phyloP scores from a whole-genome alignment of 306 rosid genomes.

The Ceratonia siliqua region DNA sequence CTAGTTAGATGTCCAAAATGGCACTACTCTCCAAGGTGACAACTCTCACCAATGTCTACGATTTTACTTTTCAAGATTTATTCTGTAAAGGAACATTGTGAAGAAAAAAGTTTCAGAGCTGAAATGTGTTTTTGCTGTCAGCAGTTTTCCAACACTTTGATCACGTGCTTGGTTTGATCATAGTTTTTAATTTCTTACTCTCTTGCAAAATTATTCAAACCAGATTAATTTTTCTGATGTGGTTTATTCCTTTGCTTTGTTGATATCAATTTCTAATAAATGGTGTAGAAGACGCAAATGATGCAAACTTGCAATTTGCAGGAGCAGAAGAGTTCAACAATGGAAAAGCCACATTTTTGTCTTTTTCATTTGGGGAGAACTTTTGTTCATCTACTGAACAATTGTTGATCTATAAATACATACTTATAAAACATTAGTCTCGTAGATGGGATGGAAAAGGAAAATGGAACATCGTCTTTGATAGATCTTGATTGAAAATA shows the following conservation, averaged over 20 bases:
- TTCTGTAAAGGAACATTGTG: neutral
- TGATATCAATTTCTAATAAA: conserved; percentile 29
- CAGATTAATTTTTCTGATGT: neutral
- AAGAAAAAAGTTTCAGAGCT: neutral
- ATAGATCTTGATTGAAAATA: conserved; percentile 14
- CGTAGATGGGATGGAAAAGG: conserved; percentile 14
- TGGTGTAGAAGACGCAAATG: conserved; percentile 34
- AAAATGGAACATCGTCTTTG: conserved; percentile 20
- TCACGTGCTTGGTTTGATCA: conserved; percentile 23
- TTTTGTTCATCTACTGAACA: neutral
- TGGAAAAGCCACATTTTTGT: too few relatives aligned
- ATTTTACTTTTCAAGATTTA: conserved; percentile 20
- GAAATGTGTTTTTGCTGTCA: conserved; percentile 16
- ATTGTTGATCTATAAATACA: neutral
- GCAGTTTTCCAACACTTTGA: neutral
- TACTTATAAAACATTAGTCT: conserved; percentile 18
- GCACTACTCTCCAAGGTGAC: conserved; percentile 74
- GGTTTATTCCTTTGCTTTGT: neutral
- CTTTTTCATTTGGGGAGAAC: too few relatives aligned
- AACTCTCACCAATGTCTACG: neutral
- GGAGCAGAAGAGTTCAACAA: conserved; percentile 32
- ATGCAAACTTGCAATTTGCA: conserved; percentile 31
- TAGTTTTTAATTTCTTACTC: neutral
- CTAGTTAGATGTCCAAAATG: conserved; percentile 84
- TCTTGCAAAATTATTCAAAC: neutral